Percentiles rank a stretch among this genome's conserved stretches.
Evolutionary conservation across 371 early-diverging fungal species (phyloP).

Genomic region (Zancudomyces culisetae): DNA sequence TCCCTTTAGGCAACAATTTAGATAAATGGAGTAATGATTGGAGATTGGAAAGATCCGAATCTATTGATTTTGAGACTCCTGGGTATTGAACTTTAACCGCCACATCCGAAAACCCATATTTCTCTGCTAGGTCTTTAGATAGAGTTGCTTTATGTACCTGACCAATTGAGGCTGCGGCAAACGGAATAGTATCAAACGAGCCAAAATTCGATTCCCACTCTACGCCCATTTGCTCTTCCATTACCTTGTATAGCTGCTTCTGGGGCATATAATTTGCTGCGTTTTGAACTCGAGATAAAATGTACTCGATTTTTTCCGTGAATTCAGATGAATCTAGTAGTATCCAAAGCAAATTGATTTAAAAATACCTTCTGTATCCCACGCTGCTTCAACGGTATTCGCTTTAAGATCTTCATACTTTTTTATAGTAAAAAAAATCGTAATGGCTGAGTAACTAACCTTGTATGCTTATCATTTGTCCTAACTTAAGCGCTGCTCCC

Average conservation of each 20-base stretch:
- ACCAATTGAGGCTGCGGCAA: constrained; percentile 93
- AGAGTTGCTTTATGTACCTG: constrained; percentile 56
- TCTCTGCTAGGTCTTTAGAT: neutral
- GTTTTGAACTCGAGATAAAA: constrained; percentile 74
- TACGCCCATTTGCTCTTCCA: constrained; percentile 49
- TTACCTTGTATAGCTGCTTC: constrained; percentile 57
- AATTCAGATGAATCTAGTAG: constrained; percentile 3
- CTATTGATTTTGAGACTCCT: constrained; percentile 73
- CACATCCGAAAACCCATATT: constrained; percentile 25
- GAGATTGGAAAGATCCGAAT: constrained; percentile 70
- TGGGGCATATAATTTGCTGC: constrained; percentile 91
- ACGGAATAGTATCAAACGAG: constrained; percentile 51
- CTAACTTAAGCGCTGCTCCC: constrained; percentile 92
- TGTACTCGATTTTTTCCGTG: constrained; percentile 59
- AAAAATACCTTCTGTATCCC: neutral
- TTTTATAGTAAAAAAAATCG: too few relatives aligned
- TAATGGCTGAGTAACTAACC: constrained; percentile 18
- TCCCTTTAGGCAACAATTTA: constrained; percentile 71
- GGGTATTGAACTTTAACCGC: constrained; percentile 96
- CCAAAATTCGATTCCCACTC: constrained; percentile 55
- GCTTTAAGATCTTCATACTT: neutral
- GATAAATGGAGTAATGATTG: constrained; percentile 58
- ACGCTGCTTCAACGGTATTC: neutral
- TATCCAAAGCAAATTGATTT: neutral
- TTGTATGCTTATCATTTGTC: constrained; percentile 94